phyloP scores from a whole-genome alignment of 331 rosid species.

The Arachis monticola region DNA sequence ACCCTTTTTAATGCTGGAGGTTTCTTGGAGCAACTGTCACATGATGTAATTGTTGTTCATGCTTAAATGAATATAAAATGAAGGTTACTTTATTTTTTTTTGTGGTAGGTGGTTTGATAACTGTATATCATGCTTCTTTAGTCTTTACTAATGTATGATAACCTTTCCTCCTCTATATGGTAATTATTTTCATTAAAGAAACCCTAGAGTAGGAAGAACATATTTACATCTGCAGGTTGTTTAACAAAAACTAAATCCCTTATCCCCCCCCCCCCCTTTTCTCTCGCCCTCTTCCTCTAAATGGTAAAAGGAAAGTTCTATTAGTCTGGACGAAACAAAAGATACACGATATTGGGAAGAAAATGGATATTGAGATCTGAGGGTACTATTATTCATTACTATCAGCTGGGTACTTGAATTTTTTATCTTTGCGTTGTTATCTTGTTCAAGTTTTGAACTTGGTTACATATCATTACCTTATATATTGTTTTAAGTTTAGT shows the following conservation, averaged over 20 bases:
- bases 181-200: slow-evolving; percentile 28
- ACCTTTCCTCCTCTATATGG: slow-evolving; percentile 11
- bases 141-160: slow-evolving; percentile 5
- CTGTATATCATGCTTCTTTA: slow-evolving; percentile 9
- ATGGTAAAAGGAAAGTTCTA: neutral
- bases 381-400: neutral
- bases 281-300: neutral
- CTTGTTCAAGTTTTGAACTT: neutral
- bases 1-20: slow-evolving; percentile 24
- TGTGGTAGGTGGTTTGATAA: slow-evolving; percentile 19
- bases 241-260: slow-evolving; percentile 6
- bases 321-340: neutral
- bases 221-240: neutral
- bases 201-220: slow-evolving; percentile 6
- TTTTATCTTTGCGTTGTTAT: neutral
- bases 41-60: slow-evolving; percentile 6
- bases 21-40: slow-evolving; percentile 13
- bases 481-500: neutral
- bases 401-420: slow-evolving; percentile 9
- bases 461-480: slow-evolving; percentile 1
- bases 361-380: neutral
- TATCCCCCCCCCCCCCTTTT: too few relatives aligned
- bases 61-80: slow-evolving; percentile 7
- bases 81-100: slow-evolving; percentile 29
- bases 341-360: neutral